Evolutionary conservation across 805 yeast species (phyloP), one percentile per base, ranked within the genome.

Genomic region (Jamesozyma lodderae): DNA sequence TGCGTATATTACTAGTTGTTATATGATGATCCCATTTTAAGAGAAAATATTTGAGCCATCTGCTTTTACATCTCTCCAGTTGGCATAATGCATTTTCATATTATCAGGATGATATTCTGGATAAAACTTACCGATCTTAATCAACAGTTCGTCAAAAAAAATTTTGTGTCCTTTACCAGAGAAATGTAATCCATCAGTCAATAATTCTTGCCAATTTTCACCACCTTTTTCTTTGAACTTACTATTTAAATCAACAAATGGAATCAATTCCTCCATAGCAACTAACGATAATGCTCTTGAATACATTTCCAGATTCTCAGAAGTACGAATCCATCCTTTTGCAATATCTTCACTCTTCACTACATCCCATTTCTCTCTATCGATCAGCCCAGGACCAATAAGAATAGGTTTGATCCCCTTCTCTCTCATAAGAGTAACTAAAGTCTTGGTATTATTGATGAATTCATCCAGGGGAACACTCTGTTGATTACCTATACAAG

Each of bases 341-440:
- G 53, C 51, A 9, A 68, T 52, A 8, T 63, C 69, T n/a, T 58
- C 58, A 6, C 40, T 36, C 33, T 51, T 51, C 3, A 40, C 23
- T 1, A 60, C 55, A 24, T 66, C 60, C 69, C 76, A 72, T 30
- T 54, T 43, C 2, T 49, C 52, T n/a, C 48, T 53, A 52, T 77
- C 77, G 45, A 75, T 76, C 11, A 72, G 53, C 0, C 72, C 80
- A 0, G 90, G 86, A 0, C 84, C 77, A 7, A 84, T 67, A 1
- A 83, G 48, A 14, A 85, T 64, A 0, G 76, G 65, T 26, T 68
- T 69, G 37, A 80, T 72, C 2, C 63, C 67, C 37, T 69, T 56
- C 1, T 51, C 53, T 17, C 52, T 45, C 22, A 72, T 66, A 42
- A 66, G 44, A 6, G 61, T 46, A 11, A 76, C 62, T 49, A 84